Evolutionary conservation across 1,284 basidiomycete genomes (phyloP).

Genomic region (Serendipita sp.): DNA sequence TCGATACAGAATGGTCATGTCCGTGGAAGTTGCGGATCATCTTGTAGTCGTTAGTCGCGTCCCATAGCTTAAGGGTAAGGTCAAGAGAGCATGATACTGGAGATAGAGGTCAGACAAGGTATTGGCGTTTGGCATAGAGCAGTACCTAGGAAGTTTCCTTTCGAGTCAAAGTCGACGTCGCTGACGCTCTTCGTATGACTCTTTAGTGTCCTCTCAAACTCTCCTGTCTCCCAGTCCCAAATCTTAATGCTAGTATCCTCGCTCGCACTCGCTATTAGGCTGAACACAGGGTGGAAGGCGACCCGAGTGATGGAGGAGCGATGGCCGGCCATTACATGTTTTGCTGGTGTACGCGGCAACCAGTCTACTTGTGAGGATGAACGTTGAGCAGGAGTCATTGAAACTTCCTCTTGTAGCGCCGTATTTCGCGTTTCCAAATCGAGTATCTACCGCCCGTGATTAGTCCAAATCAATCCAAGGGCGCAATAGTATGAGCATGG

Average conservation of each 20-base stretch:
- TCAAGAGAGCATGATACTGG: constrained; percentile 81
- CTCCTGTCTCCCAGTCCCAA: constrained; percentile 93
- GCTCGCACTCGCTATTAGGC: constrained; percentile 67
- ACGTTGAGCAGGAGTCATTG: constrained; percentile 43
- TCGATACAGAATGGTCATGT: constrained; percentile 83
- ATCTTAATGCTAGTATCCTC: constrained; percentile 84
- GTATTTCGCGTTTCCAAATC: constrained; percentile 72
- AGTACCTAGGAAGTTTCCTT: constrained; percentile 67
- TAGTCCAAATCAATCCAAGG: neutral
- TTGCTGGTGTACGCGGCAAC: constrained; percentile 68
- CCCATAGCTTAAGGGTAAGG: constrained; percentile 85
- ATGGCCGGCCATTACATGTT: constrained; percentile 70
- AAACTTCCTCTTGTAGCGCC: constrained; percentile 61
- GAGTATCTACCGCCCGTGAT: constrained; percentile 51
- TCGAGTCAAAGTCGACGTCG: constrained; percentile 79
- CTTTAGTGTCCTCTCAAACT: constrained; percentile 82
- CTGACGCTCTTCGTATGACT: constrained; percentile 82
- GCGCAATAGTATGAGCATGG: neutral
- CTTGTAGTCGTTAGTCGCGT: constrained; percentile 77
- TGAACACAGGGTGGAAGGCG: constrained; percentile 80
- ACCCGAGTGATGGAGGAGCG: constrained; percentile 64
- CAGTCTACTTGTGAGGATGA: constrained; percentile 58
- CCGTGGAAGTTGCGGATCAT: constrained; percentile 77
- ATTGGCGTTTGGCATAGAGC: constrained; percentile 10
- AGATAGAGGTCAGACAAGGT: constrained; percentile 7